Evolutionary conservation across 2,329 filamentous ascomycete genomes (phyloP).

Genomic region (Hypoxylon sp.): DNA sequence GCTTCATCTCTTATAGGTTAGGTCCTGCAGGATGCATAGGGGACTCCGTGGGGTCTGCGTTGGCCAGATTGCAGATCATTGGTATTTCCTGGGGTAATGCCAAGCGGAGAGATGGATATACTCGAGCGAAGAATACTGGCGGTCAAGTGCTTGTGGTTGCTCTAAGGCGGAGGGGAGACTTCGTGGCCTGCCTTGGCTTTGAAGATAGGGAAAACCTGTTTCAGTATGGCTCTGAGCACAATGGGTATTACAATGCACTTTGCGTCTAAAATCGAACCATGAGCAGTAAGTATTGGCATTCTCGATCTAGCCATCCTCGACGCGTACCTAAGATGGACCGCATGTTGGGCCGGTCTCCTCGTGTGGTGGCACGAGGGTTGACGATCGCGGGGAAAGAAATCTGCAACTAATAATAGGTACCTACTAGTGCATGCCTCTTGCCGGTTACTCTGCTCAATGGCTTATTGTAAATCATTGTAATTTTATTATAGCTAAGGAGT

Average conservation of each 20-base stretch:
- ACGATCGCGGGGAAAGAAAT: conserved; percentile 21
- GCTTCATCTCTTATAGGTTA: conserved; percentile 18
- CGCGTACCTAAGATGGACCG: no score
- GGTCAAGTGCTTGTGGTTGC: not conserved
- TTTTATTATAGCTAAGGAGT: not conserved
- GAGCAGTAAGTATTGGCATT: no score
- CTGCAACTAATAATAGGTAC: conserved; percentile 11
- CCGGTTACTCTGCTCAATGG: not conserved
- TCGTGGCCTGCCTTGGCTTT: not conserved
- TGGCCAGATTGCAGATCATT: conserved; percentile 32
- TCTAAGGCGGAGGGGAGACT: not conserved
- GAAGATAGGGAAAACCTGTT: not conserved
- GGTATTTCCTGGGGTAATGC: conserved; percentile 40
- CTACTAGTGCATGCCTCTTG: not conserved
- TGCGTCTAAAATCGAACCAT: no score
- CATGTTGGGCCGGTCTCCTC: not conserved
- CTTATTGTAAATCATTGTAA: not conserved
- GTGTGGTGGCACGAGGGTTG: conserved; percentile 17
- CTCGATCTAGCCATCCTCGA: no score
- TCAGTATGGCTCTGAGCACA: no score
- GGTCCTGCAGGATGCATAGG: conserved; percentile 30
- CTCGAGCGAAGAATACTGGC: conserved; percentile 10
- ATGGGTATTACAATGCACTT: no score
- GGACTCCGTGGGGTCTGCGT: conserved; percentile 30
- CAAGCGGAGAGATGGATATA: conserved; percentile 27